Conservation (phyloP, 352 stramenopile species). For the Aphanomyces stellatus region DNA sequence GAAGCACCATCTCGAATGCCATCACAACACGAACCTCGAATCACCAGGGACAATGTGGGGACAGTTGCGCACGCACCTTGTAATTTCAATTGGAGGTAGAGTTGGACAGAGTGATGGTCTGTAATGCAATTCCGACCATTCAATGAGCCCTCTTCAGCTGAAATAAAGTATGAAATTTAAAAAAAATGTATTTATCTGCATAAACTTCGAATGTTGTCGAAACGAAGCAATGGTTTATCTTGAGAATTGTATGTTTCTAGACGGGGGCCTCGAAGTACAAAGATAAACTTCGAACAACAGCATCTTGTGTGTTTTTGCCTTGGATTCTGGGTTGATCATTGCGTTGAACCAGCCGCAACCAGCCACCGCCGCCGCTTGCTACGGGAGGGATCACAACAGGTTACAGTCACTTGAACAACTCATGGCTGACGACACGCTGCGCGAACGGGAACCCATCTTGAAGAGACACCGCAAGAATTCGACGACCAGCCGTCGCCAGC, state of each 20-base stretch:
- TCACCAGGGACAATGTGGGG: background rate
- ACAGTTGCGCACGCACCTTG: background rate
- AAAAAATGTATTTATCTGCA: background rate
- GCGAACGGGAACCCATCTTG: constrained; percentile 12
- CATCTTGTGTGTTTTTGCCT: too few relatives aligned
- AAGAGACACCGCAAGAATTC: background rate
- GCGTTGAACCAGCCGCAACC: too few relatives aligned
- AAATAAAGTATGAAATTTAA: background rate
- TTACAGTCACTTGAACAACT: too few relatives aligned
- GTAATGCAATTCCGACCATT: too few relatives aligned
- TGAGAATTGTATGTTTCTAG: too few relatives aligned
- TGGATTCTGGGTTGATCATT: too few relatives aligned
- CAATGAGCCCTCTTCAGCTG: too few relatives aligned
- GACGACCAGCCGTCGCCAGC: constrained; percentile 32
- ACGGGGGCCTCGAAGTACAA: too few relatives aligned
- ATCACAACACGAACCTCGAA: background rate
- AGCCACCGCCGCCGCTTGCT: too few relatives aligned
- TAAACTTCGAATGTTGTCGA: background rate
- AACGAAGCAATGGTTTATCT: too few relatives aligned
- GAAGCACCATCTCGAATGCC: background rate
- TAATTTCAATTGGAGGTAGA: background rate
- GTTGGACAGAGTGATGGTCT: background rate
- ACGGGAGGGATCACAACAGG: too few relatives aligned
- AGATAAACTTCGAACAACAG: too few relatives aligned
- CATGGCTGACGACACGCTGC: background rate